phyloP scores from a whole-genome alignment of 352 stramenopile species.

The Blastocystis sp. region DNA sequence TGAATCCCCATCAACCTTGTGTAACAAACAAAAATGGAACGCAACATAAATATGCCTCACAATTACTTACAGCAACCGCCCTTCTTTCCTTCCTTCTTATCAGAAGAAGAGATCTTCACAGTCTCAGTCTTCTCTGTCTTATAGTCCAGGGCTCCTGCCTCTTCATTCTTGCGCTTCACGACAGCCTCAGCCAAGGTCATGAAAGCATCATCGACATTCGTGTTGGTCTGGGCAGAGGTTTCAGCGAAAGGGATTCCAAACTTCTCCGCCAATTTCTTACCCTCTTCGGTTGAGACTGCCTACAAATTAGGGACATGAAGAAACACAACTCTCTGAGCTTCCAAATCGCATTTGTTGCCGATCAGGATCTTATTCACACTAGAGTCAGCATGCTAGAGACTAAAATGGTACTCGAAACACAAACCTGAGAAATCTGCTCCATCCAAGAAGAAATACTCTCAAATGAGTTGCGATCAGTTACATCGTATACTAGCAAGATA shows the following conservation, averaged over 20 bases:
- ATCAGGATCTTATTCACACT: constrained; percentile 99
- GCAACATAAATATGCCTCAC: background rate
- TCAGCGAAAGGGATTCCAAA: constrained; percentile 88
- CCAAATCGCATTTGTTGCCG: constrained; percentile 98
- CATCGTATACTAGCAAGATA: constrained; percentile 92
- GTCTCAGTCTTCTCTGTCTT: constrained; percentile 56
- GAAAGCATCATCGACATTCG: constrained; percentile 82
- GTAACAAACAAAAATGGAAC: constrained; percentile 23
- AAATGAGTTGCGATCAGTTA: constrained; percentile 91
- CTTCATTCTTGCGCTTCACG: constrained; percentile 54
- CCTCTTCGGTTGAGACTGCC: constrained; percentile 86
- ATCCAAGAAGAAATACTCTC: constrained; percentile 96
- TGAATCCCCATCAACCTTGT: background rate
- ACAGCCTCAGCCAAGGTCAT: constrained; percentile 60
- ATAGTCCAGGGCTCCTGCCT: constrained; percentile 46
- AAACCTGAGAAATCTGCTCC: constrained; percentile 80
- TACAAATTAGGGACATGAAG: constrained; percentile 62
- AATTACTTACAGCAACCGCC: constrained; percentile 55
- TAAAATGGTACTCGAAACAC: constrained; percentile 63
- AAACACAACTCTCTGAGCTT: constrained; percentile 83
- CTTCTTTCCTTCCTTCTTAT: constrained; percentile 62
- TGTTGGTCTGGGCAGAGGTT: constrained; percentile 88
- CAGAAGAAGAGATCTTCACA: constrained; percentile 42
- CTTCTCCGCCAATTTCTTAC: constrained; percentile 84
- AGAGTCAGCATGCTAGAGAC: constrained; percentile 92